phyloP scores from a whole-genome alignment of 441 rosid species.

The California macrophylla region DNA sequence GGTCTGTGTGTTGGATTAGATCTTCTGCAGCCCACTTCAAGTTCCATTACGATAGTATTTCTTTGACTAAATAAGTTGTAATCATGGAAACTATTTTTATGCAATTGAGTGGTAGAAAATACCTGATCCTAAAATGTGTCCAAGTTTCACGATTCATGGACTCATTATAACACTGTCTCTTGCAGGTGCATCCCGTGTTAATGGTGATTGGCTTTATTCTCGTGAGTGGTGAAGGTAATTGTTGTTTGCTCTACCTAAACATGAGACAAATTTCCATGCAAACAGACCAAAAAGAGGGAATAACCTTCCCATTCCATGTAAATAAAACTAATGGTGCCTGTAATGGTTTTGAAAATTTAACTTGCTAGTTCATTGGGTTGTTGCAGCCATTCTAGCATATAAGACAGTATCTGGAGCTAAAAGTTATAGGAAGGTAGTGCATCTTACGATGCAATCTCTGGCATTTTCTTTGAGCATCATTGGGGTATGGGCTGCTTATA shows the following conservation, averaged over 20 bases:
- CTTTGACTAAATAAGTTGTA: background rate
- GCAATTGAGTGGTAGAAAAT: background rate
- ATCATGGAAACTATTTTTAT: background rate
- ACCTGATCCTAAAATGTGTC: background rate
- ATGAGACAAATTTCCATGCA: too few species aligned
- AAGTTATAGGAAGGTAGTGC: conserved; percentile 14
- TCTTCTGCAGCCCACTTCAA: background rate
- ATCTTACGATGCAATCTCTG: conserved; percentile 14
- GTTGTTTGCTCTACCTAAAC: background rate
- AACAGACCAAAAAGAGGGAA: background rate
- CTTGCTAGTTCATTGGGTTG: background rate
- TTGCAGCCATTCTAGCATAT: conserved; percentile 20
- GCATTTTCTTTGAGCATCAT: conserved; percentile 16
- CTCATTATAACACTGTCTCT: background rate
- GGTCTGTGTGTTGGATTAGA: background rate
- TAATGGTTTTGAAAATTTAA: background rate
- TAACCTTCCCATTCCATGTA: background rate
- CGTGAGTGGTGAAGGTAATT: conserved; percentile 80
- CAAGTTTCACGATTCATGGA: background rate
- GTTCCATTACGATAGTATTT: background rate
- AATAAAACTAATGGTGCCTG: background rate
- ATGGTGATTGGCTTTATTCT: conserved; percentile 92
- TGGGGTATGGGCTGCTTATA: conserved; percentile 1
- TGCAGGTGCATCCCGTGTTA: conserved; percentile 66
- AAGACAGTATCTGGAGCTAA: conserved; percentile 17